Evolutionary conservation across 1,284 basidiomycete genomes (phyloP).

Genomic region (Filobasidium uniguttulatum): DNA sequence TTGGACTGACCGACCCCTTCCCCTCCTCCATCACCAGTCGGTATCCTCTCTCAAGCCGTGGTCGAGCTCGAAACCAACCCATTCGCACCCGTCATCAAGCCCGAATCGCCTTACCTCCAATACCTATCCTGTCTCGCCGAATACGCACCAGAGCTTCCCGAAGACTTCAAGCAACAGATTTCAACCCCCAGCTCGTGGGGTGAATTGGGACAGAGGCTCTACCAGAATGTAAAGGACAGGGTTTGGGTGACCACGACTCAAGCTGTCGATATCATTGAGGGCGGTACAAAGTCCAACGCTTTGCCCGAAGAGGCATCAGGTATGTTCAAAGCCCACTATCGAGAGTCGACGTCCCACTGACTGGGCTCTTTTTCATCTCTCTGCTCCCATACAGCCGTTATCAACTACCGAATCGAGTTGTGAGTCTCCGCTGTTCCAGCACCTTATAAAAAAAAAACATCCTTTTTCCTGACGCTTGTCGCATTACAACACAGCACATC

Average conservation of each 20-base stretch:
- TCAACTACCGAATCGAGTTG: conserved; percentile 41
- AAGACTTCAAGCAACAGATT: conserved; percentile 25
- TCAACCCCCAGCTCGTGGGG: conserved; percentile 34
- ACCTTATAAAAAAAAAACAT: neutral
- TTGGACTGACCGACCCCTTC: no score
- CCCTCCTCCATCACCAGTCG: conserved; percentile 26
- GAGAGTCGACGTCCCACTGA: neutral
- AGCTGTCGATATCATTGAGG: conserved; percentile 33
- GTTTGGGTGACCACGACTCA: conserved; percentile 34
- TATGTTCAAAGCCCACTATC: conserved; percentile 12
- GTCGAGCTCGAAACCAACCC: conserved; percentile 32
- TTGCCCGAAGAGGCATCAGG: conserved; percentile 33
- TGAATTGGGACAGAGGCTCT: conserved; percentile 33
- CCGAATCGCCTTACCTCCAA: conserved; percentile 36
- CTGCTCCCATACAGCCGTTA: conserved; percentile 18
- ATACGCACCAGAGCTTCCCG: conserved; percentile 35
- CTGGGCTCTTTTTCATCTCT: neutral
- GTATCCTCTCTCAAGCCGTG: conserved; percentile 33
- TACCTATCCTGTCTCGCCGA: conserved; percentile 41
- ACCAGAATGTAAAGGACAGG: conserved; percentile 21
- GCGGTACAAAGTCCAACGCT: conserved; percentile 38
- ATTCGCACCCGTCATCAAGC: conserved; percentile 26
- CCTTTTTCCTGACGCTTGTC: neutral
- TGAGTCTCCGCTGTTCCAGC: conserved; percentile 8
- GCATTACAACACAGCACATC: conserved; percentile 32